These are phyloP conservation scores for Trematosphaeria pertusa DNA, from an alignment of 2,329 filamentous ascomycete genomes.

Conservation along the genomic window DNA sequence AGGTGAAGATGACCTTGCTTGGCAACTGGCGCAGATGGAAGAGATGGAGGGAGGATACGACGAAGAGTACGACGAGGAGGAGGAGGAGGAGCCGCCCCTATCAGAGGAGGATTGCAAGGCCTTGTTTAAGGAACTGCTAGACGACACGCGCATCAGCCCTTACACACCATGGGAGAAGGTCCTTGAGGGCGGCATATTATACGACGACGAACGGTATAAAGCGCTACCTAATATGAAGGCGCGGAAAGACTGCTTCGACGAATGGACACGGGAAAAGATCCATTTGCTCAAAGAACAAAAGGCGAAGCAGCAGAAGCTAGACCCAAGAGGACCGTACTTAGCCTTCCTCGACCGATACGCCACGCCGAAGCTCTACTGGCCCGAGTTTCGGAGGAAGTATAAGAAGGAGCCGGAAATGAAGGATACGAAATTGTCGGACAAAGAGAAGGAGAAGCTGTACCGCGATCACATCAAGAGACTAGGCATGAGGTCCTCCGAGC, in stretches of 20 bases:
- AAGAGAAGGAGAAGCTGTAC: conserved; percentile 81
- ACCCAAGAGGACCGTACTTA: conserved; percentile 84
- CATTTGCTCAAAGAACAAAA: conserved; percentile 74
- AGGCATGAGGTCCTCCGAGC: conserved; percentile 67
- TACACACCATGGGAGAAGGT: conserved; percentile 93
- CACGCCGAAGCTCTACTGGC: conserved; percentile 94
- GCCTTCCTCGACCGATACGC: conserved; percentile 81
- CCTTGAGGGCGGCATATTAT: conserved; percentile 79
- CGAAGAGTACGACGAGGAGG: conserved; percentile 74
- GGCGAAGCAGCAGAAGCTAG: conserved; percentile 77
- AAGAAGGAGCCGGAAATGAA: conserved; percentile 83
- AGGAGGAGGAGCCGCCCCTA: conserved; percentile 74
- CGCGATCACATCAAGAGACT: conserved; percentile 74
- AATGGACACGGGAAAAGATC: conserved; percentile 82
- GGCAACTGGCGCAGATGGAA: conserved; percentile 88
- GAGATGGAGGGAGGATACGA: conserved; percentile 77
- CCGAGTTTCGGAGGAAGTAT: conserved; percentile 92
- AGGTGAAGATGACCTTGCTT: conserved; percentile 92
- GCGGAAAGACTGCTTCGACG: conserved; percentile 81
- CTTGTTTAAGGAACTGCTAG: conserved; percentile 84
- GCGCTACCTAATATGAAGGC: conserved; percentile 80
- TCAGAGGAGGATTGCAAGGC: conserved; percentile 77
- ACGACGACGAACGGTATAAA: conserved; percentile 88
- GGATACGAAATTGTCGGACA: conserved; percentile 65
- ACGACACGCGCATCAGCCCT: conserved; percentile 82